Evolutionary conservation across 148 eudicot genomes (phyloP), one percentile per base, ranked within the genome.

Genomic region (Silene conica): DNA sequence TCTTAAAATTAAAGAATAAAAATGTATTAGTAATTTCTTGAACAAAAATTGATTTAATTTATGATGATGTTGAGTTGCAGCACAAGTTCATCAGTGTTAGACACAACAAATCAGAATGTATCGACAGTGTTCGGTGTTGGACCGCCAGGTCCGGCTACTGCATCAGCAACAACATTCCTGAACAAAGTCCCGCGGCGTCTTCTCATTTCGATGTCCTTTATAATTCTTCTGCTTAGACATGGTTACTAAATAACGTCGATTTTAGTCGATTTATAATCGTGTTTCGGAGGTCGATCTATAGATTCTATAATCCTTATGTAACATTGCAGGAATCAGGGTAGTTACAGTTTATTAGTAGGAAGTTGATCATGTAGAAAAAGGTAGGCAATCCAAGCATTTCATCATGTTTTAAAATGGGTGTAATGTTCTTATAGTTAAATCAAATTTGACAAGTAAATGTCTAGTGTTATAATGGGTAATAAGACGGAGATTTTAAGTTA

Each of bases 11-110:
- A 38, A 38, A 7, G 43, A 38, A 6, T n/a, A 26, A 6, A 6
- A 28, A 12, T 34, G 3, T n/a, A n/a, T 38, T 45, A 14, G 7
- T 62, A 38, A 25, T 26, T 28, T 3, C 16, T 23, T 14, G 55
- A 46, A 41, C 34, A 6, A 38, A 6, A 38, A 38, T 67, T n/a
- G 62, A 28, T 76, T 59, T 72, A 28, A 41, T 76, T 59, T 72
- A 28, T 43, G 22, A 58, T 21, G 77, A n/a, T n/a, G n/a, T n/a
- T n/a, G n/a, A n/a, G n/a, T 20, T 71, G 82, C 96, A 95, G 98
- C 89, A 95, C 97, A n/a, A 92, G 90, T 81, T 83, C 96, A 55
- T 90, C 98, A 1, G 83, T 95, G 38, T 77, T 94, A 46, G 89
- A 94, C 83, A 94, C 90, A 19, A 78, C 90, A 38, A 94, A 86